A percentile compares a stretch with the other conserved stretches of the same genome.
Conservation (phyloP, 164 flowering plant genomes). For the Nymphaea colorata region DNA sequence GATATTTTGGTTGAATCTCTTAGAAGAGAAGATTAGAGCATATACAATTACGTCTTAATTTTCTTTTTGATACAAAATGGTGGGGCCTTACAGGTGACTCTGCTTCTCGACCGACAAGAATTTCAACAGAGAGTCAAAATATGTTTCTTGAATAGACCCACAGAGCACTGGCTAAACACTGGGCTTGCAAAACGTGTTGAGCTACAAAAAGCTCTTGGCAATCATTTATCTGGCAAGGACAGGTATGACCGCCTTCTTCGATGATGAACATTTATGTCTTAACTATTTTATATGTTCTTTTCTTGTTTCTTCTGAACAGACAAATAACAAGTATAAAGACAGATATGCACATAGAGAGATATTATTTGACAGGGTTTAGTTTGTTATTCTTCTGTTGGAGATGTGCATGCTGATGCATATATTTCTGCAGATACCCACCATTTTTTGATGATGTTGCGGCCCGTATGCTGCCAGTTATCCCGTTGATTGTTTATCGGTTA, state of each 20-base stretch:
- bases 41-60: too few relatives aligned
- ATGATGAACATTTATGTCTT: too few relatives aligned
- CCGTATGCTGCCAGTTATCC: constrained; percentile 90
- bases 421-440: constrained; percentile 56
- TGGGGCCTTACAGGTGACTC: constrained; percentile 41
- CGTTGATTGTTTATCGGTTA: constrained; percentile 73
- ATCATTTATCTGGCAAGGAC: constrained; percentile 93
- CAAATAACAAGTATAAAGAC: too few relatives aligned
- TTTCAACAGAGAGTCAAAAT: constrained; percentile 73
- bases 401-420: too few relatives aligned
- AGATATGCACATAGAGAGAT: too few relatives aligned
- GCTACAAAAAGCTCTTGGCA: constrained; percentile 87
- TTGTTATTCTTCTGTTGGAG: too few relatives aligned
- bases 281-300: too few relatives aligned
- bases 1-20: too few relatives aligned
- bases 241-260: constrained; percentile 27
- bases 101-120: constrained; percentile 74
- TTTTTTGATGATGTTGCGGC: constrained; percentile 96
- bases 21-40: too few relatives aligned
- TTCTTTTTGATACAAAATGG: too few relatives aligned
- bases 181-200: constrained; percentile 58
- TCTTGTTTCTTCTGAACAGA: too few relatives aligned
- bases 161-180: constrained; percentile 73
- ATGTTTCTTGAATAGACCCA: constrained; percentile 49
- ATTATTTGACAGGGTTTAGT: too few relatives aligned